Evolutionary conservation across 192 early-diverging fungal genomes (phyloP).

Genomic region (Coemansia sp.): DNA sequence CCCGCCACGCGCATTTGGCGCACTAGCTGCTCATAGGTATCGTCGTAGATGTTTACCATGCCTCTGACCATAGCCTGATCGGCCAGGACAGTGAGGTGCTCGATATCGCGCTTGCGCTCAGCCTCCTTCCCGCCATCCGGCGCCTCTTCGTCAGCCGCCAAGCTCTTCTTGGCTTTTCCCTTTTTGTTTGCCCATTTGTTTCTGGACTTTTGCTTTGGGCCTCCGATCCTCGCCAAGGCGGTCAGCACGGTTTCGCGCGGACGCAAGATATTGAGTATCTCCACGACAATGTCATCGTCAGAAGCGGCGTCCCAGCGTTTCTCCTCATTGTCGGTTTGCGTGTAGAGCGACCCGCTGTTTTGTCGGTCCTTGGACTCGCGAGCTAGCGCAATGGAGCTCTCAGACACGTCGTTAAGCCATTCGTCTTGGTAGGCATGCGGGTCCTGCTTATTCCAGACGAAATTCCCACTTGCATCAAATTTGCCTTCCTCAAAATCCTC

Average conservation of each 20-base stretch:
- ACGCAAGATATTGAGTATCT: constrained; percentile 61
- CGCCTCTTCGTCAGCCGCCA: constrained; percentile 13
- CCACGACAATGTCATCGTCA: constrained; percentile 60
- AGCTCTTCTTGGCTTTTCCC: constrained; percentile 16
- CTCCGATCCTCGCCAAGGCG: constrained; percentile 63
- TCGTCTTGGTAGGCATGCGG: constrained; percentile 71
- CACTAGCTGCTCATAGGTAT: constrained; percentile 70
- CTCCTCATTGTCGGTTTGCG: constrained; percentile 9
- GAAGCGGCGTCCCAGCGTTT: constrained; percentile 49
- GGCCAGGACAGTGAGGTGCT: constrained; percentile 67
- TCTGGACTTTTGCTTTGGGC: constrained; percentile 51
- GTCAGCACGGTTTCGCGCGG: constrained; percentile 65
- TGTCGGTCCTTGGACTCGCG: constrained; percentile 53
- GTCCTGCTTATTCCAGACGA: constrained; percentile 69
- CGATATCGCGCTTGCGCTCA: constrained; percentile 57
- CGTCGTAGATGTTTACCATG: constrained; percentile 68
- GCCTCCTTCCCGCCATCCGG: constrained; percentile 49
- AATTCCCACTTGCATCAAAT: constrained; percentile 72
- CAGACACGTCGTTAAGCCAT: constrained; percentile 69
- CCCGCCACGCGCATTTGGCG: constrained; percentile 63
- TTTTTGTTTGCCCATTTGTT: constrained; percentile 31
- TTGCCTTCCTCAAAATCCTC: constrained; percentile 71
- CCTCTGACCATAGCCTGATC: constrained; percentile 75
- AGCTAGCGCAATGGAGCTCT: constrained; percentile 61
- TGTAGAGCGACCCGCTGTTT: constrained; percentile 8